Evolutionary conservation across 306 rosid species (phyloP), one percentile per base, ranked within the genome.

Genomic region (Citrullus colocynthis): DNA sequence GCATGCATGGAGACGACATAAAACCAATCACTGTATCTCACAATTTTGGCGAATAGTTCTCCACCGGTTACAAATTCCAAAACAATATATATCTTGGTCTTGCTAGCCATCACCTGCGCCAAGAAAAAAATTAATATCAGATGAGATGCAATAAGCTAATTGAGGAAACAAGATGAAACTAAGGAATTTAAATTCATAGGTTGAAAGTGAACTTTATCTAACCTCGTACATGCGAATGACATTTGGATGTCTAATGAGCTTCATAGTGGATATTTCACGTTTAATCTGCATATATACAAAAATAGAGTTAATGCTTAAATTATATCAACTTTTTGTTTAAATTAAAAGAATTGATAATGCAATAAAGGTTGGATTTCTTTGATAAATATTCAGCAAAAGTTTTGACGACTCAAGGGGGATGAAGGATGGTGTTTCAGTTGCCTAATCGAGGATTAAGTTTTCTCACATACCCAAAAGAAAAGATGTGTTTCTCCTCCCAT

Each of bases 181-280:
- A 16, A 74, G 49, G 14, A 72, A 48, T 48, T 21, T 49, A 72
- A 48, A 28, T 48, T 49, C 41, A 49, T 49, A 15, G 20, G 57
- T 44, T n/a, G 48, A 67, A 20, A 70, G 11, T 17, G 72, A 65
- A 12, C 74, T 4, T 44, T 20, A 80, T 64, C 94, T 85, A 74
- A 94, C 98, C 97, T 95, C 97, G 42, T 85, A 76, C 97, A 95
- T 92, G 45, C 96, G 93, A 72, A 95, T 88, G 73, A 95, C 98
- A 76, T 95, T 92, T 34, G 98, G 98, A 78, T 95, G 97, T 83
- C 90, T 90, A 60, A 95, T 88, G 58, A 95, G 86, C 81, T 92
- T 95, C 98, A 95, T 95, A 1, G 98, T 95, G 37, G 96, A 90
- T 82, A 95, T 95, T 82, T 95, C 98, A 79, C 97, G 92, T 77